These are phyloP conservation scores for Dactylellina sp. DNA, from an alignment of 2,329 filamentous ascomycete species.

Conservation along the genomic window DNA sequence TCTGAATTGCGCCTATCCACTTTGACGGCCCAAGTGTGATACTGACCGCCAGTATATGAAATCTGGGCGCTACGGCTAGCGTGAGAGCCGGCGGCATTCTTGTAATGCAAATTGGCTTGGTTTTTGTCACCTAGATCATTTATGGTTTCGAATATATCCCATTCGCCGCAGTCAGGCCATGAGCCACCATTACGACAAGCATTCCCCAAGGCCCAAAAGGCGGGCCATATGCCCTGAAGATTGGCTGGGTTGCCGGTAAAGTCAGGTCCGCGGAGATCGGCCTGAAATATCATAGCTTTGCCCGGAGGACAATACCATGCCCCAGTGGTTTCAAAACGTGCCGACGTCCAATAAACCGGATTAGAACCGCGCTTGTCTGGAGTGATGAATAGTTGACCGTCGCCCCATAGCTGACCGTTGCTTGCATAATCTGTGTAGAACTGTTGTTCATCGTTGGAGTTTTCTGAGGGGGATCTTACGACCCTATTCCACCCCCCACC, in stretches of 20 bases:
- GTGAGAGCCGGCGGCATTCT: conserved; percentile 65
- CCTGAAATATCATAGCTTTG: conserved; percentile 64
- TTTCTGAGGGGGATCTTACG: conserved; percentile 26
- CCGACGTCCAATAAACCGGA: conserved; percentile 64
- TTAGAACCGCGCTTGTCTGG: conserved; percentile 60
- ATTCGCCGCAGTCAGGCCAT: conserved; percentile 66
- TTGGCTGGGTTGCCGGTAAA: conserved; percentile 64
- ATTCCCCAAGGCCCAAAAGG: conserved; percentile 66
- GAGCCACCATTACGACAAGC: conserved; percentile 63
- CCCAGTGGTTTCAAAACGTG: conserved; percentile 65
- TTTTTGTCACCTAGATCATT: conserved; percentile 65
- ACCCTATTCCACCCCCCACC: conserved; percentile 21
- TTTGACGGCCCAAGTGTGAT: conserved; percentile 62
- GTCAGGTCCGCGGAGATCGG: conserved; percentile 62
- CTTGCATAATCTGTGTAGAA: conserved; percentile 65
- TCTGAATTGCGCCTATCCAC: conserved; percentile 62
- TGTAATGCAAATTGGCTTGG: conserved; percentile 67
- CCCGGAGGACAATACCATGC: conserved; percentile 62
- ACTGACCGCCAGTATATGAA: conserved; percentile 63
- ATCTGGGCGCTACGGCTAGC: conserved; percentile 61
- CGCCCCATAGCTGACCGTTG: conserved; percentile 66
- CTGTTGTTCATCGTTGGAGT: conserved; percentile 68
- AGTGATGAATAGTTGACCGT: conserved; percentile 64
- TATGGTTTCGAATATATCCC: conserved; percentile 66
- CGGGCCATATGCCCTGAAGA: conserved; percentile 64